A percentile compares a stretch with the other conserved stretches of the same genome.
phyloP scores from a whole-genome alignment of 768 basidiomycete genomes.

The Boletus coccyginus region DNA sequence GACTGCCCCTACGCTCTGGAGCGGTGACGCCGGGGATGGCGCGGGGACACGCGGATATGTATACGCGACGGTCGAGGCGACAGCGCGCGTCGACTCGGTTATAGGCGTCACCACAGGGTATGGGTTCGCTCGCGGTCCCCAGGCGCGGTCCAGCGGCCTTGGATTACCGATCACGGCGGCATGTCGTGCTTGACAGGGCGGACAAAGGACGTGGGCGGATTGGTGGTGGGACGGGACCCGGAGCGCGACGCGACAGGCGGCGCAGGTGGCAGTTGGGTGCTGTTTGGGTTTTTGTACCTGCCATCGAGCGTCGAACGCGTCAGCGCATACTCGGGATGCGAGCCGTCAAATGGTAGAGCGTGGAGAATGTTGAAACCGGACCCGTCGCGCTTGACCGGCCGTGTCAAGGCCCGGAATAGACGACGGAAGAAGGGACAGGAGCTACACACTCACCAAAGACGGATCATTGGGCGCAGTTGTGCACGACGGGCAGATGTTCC shows the following conservation, averaged over 20 bases:
- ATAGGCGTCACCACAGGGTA: neutral
- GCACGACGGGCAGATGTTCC: neutral
- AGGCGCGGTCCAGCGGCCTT: neutral
- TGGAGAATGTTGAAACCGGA: neutral
- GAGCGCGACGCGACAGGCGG: conserved; percentile 7
- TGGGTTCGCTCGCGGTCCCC: neutral
- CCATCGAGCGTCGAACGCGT: neutral
- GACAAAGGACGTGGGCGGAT: conserved; percentile 4
- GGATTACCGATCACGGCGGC: neutral
- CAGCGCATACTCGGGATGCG: neutral
- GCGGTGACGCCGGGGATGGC: neutral
- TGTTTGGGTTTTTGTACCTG: neutral
- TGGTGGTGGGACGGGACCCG: neutral
- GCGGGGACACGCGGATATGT: neutral
- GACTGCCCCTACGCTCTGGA: neutral
- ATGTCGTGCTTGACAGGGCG: conserved; percentile 8
- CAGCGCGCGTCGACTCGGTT: neutral
- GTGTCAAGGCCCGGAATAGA: neutral
- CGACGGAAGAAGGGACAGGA: neutral
- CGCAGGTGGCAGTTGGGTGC: neutral
- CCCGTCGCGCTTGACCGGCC: neutral
- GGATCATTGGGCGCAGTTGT: neutral
- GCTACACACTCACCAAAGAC: neutral
- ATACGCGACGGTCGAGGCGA: neutral
- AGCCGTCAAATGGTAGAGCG: too few species aligned